Base-by-base conservation (phyloP, 805 yeast species). In the Cyberlindnera galapagoensis region DNA sequence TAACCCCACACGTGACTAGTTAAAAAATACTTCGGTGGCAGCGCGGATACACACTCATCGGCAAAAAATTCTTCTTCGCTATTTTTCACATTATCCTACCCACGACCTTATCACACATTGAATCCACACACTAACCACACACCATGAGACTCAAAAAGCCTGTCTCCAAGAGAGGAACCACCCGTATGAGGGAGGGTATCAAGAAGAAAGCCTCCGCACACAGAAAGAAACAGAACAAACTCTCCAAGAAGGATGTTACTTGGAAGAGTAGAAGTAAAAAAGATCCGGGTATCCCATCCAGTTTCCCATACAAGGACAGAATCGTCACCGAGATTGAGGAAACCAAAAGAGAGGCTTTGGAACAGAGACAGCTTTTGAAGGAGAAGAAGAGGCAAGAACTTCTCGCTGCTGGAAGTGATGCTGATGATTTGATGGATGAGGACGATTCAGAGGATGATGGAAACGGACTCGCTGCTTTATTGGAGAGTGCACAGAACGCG, bases 141-240 rank as follows among this genome's bases (percentile, higher is more conserved):
- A 26, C 12, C 6, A 48, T 49, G 53, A 49, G 54, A 46, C 38
- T 49, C 31, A 49, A 47, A 34, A 49, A 48, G 32, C 56, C 56
- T 24, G 80, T 87, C 24, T 82, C 94, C 39, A 92, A 90, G 63
- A 77, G 97, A 64, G 70, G 78, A 32, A 74, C 92, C 54, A 90
- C 97, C 51, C 86, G 94, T 59, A 76, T 88, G 84, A 77, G 87
- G 54, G 95, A 88, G 59, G 98, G 98, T 43, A 87, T 92, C 57
- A 82, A 85, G 67, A 92, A 87, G 74, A 92, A 92, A 63, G 88
- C 95, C 3, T 74, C 90, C 25, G 96, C 97, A 7, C 90, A 88
- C 49, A 72, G 80, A 43, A 77, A 94, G 60, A 92, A 92, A 56
- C 81, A 83, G 56, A 73, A 69, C 49, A 92, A 92, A 63, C 44